phyloP scores from a whole-genome alignment of 2,329 filamentous ascomycete genomes.

The Corynespora cassiicola region DNA sequence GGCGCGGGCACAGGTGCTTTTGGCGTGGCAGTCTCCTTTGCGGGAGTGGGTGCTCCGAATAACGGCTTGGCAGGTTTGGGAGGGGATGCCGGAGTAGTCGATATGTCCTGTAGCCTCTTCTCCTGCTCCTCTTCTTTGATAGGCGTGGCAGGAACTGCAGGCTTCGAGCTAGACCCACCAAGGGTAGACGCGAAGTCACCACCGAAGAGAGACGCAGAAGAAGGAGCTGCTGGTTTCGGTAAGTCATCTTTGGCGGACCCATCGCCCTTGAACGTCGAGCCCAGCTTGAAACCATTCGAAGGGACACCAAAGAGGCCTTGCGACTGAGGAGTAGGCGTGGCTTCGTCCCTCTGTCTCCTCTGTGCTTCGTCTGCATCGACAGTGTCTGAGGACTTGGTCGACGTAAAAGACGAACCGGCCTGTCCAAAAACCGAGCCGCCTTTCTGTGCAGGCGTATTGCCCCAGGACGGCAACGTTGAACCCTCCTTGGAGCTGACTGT shows the following conservation, averaged over 20 bases:
- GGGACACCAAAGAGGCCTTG: constrained; percentile 40
- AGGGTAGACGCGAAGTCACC: constrained; percentile 66
- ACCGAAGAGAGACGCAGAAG: constrained; percentile 65
- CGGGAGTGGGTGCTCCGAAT: constrained; percentile 13
- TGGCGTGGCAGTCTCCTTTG: constrained; percentile 6
- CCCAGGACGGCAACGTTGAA: constrained; percentile 40
- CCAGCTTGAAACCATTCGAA: constrained; percentile 67
- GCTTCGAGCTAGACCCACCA: constrained; percentile 45
- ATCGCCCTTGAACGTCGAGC: constrained; percentile 72
- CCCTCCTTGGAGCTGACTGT: constrained; percentile 42
- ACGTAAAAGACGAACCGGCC: constrained; percentile 32
- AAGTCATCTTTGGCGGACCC: constrained; percentile 66
- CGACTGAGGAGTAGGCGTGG: constrained; percentile 40
- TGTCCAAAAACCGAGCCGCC: constrained; percentile 34
- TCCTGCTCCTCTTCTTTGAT: constrained; percentile 47
- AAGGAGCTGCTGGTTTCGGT: constrained; percentile 54
- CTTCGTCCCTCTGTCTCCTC: constrained; percentile 39
- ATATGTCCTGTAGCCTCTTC: constrained; percentile 39
- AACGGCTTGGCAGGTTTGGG: constrained; percentile 17
- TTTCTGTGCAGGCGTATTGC: constrained; percentile 37
- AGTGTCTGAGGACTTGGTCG: constrained; percentile 37
- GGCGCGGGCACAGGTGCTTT: constrained; percentile 16
- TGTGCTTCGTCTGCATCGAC: constrained; percentile 30
- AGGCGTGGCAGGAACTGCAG: constrained; percentile 43
- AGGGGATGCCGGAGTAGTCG: constrained; percentile 43